These are phyloP conservation scores for Hypomyces rosellus DNA, from an alignment of 2,329 filamentous ascomycete species.

Conservation along the genomic window DNA sequence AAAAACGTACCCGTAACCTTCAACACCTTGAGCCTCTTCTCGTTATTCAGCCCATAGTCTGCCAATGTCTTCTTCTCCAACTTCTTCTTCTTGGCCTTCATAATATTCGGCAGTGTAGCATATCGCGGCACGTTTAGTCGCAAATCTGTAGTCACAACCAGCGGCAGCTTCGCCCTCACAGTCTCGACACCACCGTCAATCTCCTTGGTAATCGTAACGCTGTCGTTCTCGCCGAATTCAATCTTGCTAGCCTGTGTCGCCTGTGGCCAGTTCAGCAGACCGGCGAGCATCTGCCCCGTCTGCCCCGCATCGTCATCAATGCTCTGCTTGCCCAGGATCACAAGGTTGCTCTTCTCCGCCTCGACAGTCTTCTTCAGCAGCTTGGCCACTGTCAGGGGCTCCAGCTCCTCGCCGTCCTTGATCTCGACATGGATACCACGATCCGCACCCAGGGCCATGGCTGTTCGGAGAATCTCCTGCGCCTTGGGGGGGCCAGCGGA, in stretches of 20 bases:
- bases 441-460: slow-evolving; percentile 98
- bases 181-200: slow-evolving; percentile 96
- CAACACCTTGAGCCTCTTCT: slow-evolving; percentile 75
- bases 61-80: slow-evolving; percentile 82
- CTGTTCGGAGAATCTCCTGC: slow-evolving; percentile 83
- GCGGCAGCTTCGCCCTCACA: slow-evolving; percentile 73
- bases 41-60: slow-evolving; percentile 72
- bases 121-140: slow-evolving; percentile 92
- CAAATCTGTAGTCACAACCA: slow-evolving; percentile 93
- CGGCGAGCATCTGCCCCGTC: slow-evolving; percentile 97
- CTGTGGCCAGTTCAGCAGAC: slow-evolving; percentile 85
- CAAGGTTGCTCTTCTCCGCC: slow-evolving; percentile 81
- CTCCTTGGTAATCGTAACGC: slow-evolving; percentile 75
- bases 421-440: slow-evolving; percentile 81
- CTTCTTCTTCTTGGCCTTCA: slow-evolving; percentile 99
- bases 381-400: slow-evolving; percentile 91
- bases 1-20: slow-evolving; percentile 69
- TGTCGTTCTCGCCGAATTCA: slow-evolving; percentile 63
- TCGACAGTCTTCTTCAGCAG: slow-evolving; percentile 73
- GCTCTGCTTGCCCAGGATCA: slow-evolving; percentile 93
- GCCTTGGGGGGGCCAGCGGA: slow-evolving; percentile 84
- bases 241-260: slow-evolving; percentile 89
- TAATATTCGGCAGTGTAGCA: slow-evolving; percentile 93
- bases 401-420: slow-evolving; percentile 67
- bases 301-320: slow-evolving; percentile 95